Evolutionary conservation across 495 filamentous ascomycete genomes (phyloP), one percentile per base, ranked within the genome.

Genomic region (Trichocladium antarcticum): DNA sequence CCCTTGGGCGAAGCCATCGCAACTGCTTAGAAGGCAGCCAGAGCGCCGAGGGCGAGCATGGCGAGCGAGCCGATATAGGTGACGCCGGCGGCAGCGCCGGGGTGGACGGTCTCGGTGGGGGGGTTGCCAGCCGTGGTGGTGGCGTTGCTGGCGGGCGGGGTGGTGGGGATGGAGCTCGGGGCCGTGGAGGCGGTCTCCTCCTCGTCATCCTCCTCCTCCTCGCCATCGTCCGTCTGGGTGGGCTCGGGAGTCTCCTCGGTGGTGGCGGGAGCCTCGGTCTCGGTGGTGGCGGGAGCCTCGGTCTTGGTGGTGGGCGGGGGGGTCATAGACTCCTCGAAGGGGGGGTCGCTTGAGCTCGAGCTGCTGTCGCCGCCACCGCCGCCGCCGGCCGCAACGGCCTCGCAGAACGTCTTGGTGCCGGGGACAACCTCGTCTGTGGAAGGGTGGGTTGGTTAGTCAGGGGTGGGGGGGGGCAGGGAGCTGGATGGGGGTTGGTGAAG

Each of bases 341-440:
- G 12, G 21, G 28, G 17, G 0, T 32, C 28, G 16, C 11, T 21
- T 29, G 11, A 9, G 42, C 11, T 5, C 10, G 16, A 19, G 28
- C n/a, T 6, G 41, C 0, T 24, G 22, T 9, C 1, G 14, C 11
- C 11, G 16, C 14, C 15, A 42, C 38, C 37, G 29, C 17, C 27
- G 19, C 29, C 49, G 45, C 41, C 37, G 21, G 15, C 31, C 17
- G 24, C 50, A 45, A 64, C 54, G 21, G 51, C 54, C 14, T 50
- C 28, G 59, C 68, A 71, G 62, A 68, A 66, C n/a, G n/a, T n/a
- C n/a, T n/a, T n/a, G n/a, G n/a, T n/a, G n/a, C n/a, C n/a, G n/a
- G n/a, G n/a, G n/a, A 72, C 57, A 44, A 73, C 65, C 34, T 69
- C 24, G 54, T 6, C n/a, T 29, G 27, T 15, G 32, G 16, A 15